These are phyloP conservation scores for Pulveroboletus sp. DNA, from an alignment of 768 basidiomycete genomes.

Conservation along the genomic window DNA sequence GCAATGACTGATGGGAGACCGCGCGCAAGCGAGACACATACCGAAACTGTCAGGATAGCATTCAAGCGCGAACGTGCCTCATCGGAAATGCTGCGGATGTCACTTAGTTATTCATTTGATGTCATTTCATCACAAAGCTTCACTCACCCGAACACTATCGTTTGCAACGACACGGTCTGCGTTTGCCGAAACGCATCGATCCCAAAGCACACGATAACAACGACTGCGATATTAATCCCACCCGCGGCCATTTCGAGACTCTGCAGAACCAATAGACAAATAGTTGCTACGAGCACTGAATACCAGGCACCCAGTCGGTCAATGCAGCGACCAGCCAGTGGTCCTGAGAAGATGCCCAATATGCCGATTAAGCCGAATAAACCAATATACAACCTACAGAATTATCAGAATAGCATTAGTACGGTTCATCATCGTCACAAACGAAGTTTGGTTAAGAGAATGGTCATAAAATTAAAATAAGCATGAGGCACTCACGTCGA, in stretches of 20 bases:
- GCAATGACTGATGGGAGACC: neutral
- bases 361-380: conserved; percentile 48
- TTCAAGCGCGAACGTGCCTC: conserved; percentile 30
- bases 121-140: neutral
- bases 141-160: conserved; percentile 26
- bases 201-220: conserved; percentile 38
- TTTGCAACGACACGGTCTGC: conserved; percentile 35
- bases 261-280: conserved; percentile 27
- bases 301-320: conserved; percentile 40
- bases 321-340: conserved; percentile 25
- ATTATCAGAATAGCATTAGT: neutral
- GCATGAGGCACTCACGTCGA: conserved; percentile 23
- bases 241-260: conserved; percentile 37
- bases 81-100: conserved; percentile 24
- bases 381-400: conserved; percentile 35
- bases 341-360: conserved; percentile 32
- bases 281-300: conserved; percentile 35
- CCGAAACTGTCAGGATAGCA: conserved; percentile 26
- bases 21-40: conserved; percentile 8
- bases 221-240: conserved; percentile 35
- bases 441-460: neutral
- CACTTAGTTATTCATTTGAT: neutral
- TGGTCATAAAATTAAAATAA: neutral
- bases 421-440: neutral
- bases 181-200: conserved; percentile 40